Conservation (phyloP, 345 rosid species). For the Corchorus capsularis region DNA sequence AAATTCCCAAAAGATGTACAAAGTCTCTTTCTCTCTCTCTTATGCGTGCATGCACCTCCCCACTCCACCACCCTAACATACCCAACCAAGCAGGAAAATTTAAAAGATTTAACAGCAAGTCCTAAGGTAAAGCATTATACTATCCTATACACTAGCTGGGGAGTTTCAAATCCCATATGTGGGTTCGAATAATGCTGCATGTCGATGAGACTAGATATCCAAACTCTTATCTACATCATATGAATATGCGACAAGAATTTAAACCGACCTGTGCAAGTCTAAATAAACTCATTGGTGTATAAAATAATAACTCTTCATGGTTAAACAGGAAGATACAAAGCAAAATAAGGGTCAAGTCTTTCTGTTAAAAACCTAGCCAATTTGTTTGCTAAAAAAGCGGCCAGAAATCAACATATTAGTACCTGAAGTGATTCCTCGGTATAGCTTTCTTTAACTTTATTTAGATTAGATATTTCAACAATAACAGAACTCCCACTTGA, state of each 20-base stretch:
- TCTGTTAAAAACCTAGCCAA: background rate
- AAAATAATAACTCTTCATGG: background rate
- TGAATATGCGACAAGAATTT: background rate
- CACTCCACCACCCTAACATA: too few species aligned
- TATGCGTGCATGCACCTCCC: too few species aligned
- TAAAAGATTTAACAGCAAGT: too few species aligned
- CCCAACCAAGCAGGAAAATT: too few species aligned
- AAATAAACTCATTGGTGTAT: background rate
- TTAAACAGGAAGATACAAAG: background rate
- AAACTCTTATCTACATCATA: background rate
- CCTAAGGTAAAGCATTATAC: background rate
- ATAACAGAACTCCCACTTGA: conserved; percentile 82
- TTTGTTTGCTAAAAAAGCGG: background rate
- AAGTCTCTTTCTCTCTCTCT: too few species aligned
- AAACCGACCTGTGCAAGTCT: background rate
- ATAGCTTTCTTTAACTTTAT: conserved; percentile 95
- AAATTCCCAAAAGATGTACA: too few species aligned
- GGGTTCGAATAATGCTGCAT: background rate
- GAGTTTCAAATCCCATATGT: background rate
- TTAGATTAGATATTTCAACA: conserved; percentile 93
- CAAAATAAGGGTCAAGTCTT: background rate
- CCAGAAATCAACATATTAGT: conserved; percentile 18
- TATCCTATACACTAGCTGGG: background rate
- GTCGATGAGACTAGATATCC: background rate
- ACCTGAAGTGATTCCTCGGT: conserved; percentile 97